Evolutionary conservation across 2,329 filamentous ascomycete genomes (phyloP).

Genomic region (Pseudocercospora pini-densiflorae): DNA sequence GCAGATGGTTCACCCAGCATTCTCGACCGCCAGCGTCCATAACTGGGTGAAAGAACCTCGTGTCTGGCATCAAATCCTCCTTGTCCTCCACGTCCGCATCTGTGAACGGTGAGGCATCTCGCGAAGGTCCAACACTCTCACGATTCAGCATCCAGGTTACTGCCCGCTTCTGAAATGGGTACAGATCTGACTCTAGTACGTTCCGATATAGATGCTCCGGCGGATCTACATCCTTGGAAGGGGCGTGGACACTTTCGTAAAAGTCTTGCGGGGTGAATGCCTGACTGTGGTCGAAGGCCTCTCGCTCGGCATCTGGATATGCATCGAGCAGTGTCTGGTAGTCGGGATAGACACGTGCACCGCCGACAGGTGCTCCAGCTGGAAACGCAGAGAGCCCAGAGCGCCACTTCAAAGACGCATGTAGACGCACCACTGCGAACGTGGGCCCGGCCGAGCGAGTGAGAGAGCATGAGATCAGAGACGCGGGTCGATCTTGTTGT

Average conservation of each 20-base stretch:
- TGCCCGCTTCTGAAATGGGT: constrained; percentile 73
- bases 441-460: constrained; percentile 31
- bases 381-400: constrained; percentile 40
- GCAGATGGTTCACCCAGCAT: constrained; percentile 66
- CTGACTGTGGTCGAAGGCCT: constrained; percentile 28
- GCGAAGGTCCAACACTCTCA: constrained; percentile 56
- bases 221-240: constrained; percentile 47
- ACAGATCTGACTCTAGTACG: constrained; percentile 52
- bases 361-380: constrained; percentile 29
- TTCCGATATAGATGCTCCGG: constrained; percentile 19
- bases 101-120: constrained; percentile 9
- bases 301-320: constrained; percentile 31
- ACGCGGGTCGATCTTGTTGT: constrained; percentile 25
- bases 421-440: constrained; percentile 34
- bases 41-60: constrained; percentile 27
- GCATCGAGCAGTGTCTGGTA: constrained; percentile 31
- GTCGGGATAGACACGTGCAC: constrained; percentile 33
- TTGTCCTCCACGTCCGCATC: background rate
- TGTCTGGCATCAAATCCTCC: background rate
- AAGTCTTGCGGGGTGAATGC: constrained; percentile 62
- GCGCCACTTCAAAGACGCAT: constrained; percentile 35
- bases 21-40: constrained; percentile 53
- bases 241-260: constrained; percentile 70
- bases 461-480: constrained; percentile 29
- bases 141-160: constrained; percentile 71